These are phyloP conservation scores for Neocucurbitaria cava DNA, from an alignment of 2,329 filamentous ascomycete genomes.

Conservation along the genomic window DNA sequence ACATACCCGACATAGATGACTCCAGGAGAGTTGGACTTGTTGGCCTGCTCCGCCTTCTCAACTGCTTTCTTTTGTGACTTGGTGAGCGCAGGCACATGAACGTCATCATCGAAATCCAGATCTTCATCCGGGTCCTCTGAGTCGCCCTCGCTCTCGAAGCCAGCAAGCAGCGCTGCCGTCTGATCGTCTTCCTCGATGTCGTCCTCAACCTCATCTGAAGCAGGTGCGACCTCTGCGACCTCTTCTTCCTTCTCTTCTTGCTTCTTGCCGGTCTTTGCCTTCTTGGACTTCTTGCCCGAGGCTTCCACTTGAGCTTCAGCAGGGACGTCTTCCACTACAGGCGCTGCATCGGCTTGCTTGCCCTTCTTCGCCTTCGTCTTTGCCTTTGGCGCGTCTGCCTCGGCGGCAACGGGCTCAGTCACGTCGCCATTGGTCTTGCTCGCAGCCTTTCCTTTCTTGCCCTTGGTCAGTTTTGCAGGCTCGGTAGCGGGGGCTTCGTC, in stretches of 20 bases:
- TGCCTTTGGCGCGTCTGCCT: constrained; percentile 8
- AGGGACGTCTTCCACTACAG: constrained; percentile 15
- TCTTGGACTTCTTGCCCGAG: constrained; percentile 27
- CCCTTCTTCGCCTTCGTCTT: constrained; percentile 25
- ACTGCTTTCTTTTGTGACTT: constrained; percentile 51
- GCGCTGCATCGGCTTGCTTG: constrained; percentile 19
- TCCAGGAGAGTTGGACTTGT: constrained; percentile 68
- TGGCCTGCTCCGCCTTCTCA: constrained; percentile 58
- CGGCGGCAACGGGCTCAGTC: constrained; percentile 6
- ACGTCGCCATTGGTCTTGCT: constrained; percentile 11
- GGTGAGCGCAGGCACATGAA: constrained; percentile 36
- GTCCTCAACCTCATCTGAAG: constrained; percentile 20
- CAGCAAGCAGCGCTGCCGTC: constrained; percentile 59
- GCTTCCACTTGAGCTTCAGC: constrained; percentile 14
- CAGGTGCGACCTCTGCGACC: background rate
- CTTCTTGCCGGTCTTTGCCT: constrained; percentile 31
- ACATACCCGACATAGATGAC: constrained; percentile 82
- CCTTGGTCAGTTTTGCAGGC: constrained; percentile 42
- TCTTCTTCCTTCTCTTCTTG: constrained; percentile 10
- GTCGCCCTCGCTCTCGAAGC: constrained; percentile 58
- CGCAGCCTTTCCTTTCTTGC: constrained; percentile 43
- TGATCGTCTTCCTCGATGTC: constrained; percentile 52
- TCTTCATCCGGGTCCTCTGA: constrained; percentile 49
- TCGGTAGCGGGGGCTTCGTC: constrained; percentile 31
- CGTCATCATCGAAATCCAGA: constrained; percentile 45